phyloP scores from a whole-genome alignment of 345 rosid species.

The Syzygium jambos region DNA sequence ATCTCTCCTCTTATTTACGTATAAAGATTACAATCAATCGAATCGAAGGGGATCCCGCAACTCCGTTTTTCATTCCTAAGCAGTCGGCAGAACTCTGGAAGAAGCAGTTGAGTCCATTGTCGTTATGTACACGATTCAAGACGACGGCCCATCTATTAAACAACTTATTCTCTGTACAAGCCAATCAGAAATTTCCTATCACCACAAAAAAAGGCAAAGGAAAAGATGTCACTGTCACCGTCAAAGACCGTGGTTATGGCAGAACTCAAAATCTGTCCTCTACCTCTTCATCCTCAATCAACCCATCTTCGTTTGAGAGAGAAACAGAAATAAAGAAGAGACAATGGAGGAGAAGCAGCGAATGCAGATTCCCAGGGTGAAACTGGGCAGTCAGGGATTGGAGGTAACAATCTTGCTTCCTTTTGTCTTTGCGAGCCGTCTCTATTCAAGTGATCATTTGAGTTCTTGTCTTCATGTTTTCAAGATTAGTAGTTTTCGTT shows the following conservation, averaged over 20 bases:
- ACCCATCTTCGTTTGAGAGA: not conserved
- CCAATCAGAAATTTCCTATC: too few relatives aligned
- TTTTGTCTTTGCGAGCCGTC: too few relatives aligned
- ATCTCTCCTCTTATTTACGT: not conserved
- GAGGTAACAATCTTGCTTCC: conserved; percentile 11
- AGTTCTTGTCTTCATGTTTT: not conserved
- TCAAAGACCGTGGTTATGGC: not conserved
- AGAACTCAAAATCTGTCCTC: not conserved
- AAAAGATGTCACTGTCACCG: too few relatives aligned
- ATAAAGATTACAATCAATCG: not conserved
- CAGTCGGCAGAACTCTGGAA: not conserved
- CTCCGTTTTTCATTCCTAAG: not conserved
- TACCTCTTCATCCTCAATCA: not conserved
- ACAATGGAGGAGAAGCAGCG: conserved; percentile 7
- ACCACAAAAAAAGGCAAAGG: too few relatives aligned
- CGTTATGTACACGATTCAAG: not conserved
- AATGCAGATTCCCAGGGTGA: conserved; percentile 15
- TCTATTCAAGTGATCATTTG: not conserved
- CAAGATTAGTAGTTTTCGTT: not conserved
- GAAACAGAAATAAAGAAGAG: not conserved
- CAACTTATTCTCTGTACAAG: too few relatives aligned
- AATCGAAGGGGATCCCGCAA: not conserved
- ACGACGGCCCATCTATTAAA: too few relatives aligned
- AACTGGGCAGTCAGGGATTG: conserved; percentile 32
- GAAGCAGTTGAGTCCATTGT: not conserved